Evolutionary conservation across 257 asterid species (phyloP), one percentile per base, ranked within the genome.

Genomic region (Salvia hispanica): DNA sequence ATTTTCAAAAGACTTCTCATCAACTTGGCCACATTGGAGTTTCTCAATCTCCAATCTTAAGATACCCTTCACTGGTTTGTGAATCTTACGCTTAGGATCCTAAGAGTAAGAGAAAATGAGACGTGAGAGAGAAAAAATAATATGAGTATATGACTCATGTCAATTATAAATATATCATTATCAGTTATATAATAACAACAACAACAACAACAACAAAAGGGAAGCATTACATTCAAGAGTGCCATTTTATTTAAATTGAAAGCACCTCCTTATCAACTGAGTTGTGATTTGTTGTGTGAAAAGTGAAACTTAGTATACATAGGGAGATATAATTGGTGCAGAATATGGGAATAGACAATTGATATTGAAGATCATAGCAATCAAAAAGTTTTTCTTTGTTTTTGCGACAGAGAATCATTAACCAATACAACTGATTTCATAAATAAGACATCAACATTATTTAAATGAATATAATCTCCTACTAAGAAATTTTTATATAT

Each of bases 21-120:
- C 96, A 70, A 80, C 76, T 70, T 52, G 76, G 64, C 77, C 81
- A 79, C 89, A 77, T 81, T 86, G 99, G 59, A 91, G 95, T 77
- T 88, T 94, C 73, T 94, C 99, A 56, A 94, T 91, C 86, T 94
- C 99, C 88, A 94, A 75, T 69, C 79, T 85, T 77, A 94, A 78
- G 82, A 86, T 76, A 59, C 99, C 99, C 75, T 87, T 94, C 75
- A 91, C 97, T 31, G 97, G 97, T 80, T 94, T 94, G 70, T 94
- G 99, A 81, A 88, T 80, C 88, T 94, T 94, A 14, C 91, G 84
- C 78, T 91, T 94, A 70, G 99, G 99, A 78, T 94, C 99, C 99
- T 94, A 71, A 70, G 56, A 73, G 64, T 16, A 43, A 48, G 46
- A 74, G 57, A 66, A 73, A 62, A 71, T 34, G 48, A 74, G 66